Evolutionary conservation across 805 yeast genomes (phyloP), one percentile per base, ranked within the genome.

Genomic region (Candida ortonii): DNA sequence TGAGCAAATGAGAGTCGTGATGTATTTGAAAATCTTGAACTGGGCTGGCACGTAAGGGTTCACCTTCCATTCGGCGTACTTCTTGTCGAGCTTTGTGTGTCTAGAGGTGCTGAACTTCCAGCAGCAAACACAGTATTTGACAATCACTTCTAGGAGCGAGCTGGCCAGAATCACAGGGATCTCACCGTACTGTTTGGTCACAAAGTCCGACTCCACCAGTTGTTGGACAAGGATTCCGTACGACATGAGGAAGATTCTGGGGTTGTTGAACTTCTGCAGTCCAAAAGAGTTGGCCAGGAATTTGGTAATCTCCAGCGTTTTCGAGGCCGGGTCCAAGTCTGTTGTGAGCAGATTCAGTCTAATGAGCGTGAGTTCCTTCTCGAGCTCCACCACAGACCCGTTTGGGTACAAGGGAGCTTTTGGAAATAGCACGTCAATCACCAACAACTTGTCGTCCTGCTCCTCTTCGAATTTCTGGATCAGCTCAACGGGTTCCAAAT

Each of bases 101-200:
- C 52, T 36, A 6, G 36, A 33, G 7, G 29, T 39, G 12, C 41
- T 35, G 37, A 53, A 67, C 15, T 50, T 49, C 74, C 73, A 72
- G 39, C 71, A 73, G 7, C 62, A 53, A 53, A 69, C 67, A 35
- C 73, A 67, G 41, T 70, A 73, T 30, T 59, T 62, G 12, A 72
- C 46, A 3, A 71, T 39, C 49, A 66, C 49, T 20, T 72, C 78
- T 9, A 69, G 28, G 14, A 71, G 30, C 1, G 62, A 44, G 28
- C 58, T 50, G 11, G 62, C 35, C 25, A 53, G 10, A n/a, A 44
- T 52, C 5, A 55, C 34, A 15, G 55, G 47, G 0, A 47, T 13
- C 7, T 47, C 46, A 7, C 52, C 50, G 21, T 64, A 39, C 3
- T 65, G 25, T 5, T 63, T 58, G 30, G 60, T 51, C 0, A 70